Evolutionary conservation across 306 rosid genomes (phyloP), one percentile per base, ranked within the genome.

Genomic region (Cercis canadensis): DNA sequence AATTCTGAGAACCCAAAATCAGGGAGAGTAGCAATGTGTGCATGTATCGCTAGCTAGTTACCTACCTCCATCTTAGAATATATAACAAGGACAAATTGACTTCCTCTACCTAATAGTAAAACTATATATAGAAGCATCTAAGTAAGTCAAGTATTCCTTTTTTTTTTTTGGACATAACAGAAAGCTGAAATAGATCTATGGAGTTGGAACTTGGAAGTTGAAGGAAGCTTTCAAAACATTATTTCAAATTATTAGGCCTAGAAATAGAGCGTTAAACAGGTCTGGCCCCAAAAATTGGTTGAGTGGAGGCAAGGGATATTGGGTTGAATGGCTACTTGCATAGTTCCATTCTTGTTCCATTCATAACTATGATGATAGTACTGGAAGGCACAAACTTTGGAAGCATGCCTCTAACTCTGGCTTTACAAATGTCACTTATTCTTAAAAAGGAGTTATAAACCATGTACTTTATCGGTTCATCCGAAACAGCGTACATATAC

Each of bases 311-410:
- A 11, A 11, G 50, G 52, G 29, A 1, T 24, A 24, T 19, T 21
- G 1, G 21, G 62, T 37, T 37, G 39, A 67, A 34, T 13, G 61
- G 51, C 37, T 36, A 15, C 39, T 21, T 43, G 4, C 18, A 65
- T 33, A 24, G 29, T 24, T 24, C 59, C 71, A 15, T 16, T 40
- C 62, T 31, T 54, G 55, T 15, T 24, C 17, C n/a, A n/a, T n/a
- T n/a, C n/a, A n/a, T n/a, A n/a, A n/a, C n/a, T n/a, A 34, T 54
- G 52, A 70, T 45, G 45, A 44, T 70, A 69, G 15, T 24, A 36
- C 8, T 34, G 43, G 43, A 2, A 6, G 13, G n/a, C n/a, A n/a
- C n/a, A n/a, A n/a, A n/a, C n/a, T n/a, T 8, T 34, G 43, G 43
- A 2, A 6, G 13, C 67, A 19, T 11, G 67, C 21, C 39, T 43